Evolutionary conservation across 805 yeast species (phyloP), one percentile per base, ranked within the genome.

Genomic region (Yarrowia bubula): DNA sequence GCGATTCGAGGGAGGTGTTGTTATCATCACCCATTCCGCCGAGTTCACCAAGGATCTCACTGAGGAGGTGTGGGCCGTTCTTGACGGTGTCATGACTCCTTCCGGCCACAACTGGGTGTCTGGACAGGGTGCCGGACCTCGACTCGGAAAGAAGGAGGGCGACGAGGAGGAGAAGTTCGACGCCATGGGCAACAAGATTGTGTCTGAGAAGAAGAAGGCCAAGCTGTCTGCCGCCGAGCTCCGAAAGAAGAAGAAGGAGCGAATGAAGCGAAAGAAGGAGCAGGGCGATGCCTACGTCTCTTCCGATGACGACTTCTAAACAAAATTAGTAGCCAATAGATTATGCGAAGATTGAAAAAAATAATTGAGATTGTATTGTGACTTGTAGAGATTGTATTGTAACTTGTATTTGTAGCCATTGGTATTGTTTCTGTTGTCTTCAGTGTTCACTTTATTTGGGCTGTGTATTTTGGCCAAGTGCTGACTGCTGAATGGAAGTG

Each of bases 201-300:
- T 91, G 77, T 83, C 89, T 79, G 90, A 84, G 80, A 90, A 92
- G 89, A 95, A 95, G 96, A 92, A 89, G 88, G 85, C 86, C 82
- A 95, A 95, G 90, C 86, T 95, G 78, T 90, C 98, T 73, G 92
- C 98, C 79, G 98, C 99, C 72, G 99, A 95, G 83, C 85, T 93
- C 81, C 91, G 99, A 88, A 95, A 95, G 97, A 95, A 95, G 97
- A 95, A 95, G 98, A 95, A 95, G 96, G 99, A 95, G 85, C 92
- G 99, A 88, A 92, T 95, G 98, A 91, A 89, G 89, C 95, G 93
- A 96, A 95, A 93, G 98, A 95, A 95, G 96, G 96, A 89, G 82
- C 81, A 92, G 79, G 98, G 98, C 86, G 99, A 95, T 79, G 98
- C 95, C 81, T 96, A 95, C 81, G 98, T 92, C 74, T 93, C 98